Conservation (phyloP, 306 rosid species). For the Potentilla sterilis region DNA sequence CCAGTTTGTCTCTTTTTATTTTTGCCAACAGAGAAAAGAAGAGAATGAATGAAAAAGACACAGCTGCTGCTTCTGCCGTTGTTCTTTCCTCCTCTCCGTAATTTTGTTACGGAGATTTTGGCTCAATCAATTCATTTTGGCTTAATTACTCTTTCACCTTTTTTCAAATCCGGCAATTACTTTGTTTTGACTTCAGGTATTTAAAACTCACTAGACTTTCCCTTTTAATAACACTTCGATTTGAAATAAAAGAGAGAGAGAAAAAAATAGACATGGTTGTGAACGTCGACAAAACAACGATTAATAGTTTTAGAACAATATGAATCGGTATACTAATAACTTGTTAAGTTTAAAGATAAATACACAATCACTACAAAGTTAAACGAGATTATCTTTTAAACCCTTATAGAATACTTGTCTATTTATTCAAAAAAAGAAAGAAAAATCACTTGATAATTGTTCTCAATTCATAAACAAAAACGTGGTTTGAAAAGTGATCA, state of each 20-base stretch:
- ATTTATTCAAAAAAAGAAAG: no score
- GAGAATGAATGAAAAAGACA: no score
- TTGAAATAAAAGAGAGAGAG: no score
- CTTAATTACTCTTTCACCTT: not conserved
- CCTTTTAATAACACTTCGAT: no score
- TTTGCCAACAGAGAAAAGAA: not conserved
- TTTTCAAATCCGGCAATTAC: not conserved
- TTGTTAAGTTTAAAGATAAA: not conserved
- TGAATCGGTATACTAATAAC: not conserved
- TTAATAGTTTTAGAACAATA: no score
- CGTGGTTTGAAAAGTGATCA: not conserved
- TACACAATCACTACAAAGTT: accelerated
- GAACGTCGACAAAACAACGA: no score
- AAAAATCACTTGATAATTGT: no score
- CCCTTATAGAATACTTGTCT: no score
- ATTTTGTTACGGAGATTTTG: no score
- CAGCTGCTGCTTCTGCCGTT: not conserved
- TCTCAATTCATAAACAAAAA: no score
- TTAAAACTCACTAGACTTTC: not conserved
- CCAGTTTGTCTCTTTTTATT: not conserved
- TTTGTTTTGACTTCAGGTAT: not conserved
- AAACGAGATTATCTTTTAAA: not conserved
- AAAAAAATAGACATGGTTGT: no score
- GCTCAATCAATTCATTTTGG: not conserved
- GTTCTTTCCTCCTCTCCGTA: not conserved